Evolutionary conservation across 2,329 filamentous ascomycete species (phyloP).

Genomic region (Talaromyces marneffei): DNA sequence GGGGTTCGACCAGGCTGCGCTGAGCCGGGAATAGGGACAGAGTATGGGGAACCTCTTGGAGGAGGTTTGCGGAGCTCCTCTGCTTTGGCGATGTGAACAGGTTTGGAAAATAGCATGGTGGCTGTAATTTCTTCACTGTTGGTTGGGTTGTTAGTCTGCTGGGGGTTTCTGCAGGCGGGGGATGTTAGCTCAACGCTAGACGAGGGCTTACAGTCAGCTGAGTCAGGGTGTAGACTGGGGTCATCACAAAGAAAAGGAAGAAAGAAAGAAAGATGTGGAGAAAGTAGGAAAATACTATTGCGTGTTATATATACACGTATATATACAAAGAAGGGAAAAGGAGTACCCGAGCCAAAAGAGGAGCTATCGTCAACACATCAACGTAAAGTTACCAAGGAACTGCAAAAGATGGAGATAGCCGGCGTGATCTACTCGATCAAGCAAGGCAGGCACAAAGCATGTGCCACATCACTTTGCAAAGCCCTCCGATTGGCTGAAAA

Average conservation of each 20-base stretch:
- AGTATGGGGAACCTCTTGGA: constrained; percentile 70
- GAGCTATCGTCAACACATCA: background rate
- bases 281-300: background rate
- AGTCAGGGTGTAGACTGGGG: too few relatives aligned
- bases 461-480: background rate
- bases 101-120: constrained; percentile 35
- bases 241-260: background rate
- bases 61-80: constrained; percentile 56
- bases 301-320: too few relatives aligned
- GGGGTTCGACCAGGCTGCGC: constrained; percentile 65
- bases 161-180: background rate
- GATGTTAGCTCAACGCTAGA: background rate
- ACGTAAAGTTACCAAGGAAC: background rate
- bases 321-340: background rate
- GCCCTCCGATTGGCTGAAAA: background rate
- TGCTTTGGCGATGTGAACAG: constrained; percentile 33
- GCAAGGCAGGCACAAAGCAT: background rate
- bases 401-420: background rate
- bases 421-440: background rate
- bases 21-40: constrained; percentile 68
- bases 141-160: background rate
- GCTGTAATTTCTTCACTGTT: background rate
- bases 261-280: background rate
- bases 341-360: background rate
- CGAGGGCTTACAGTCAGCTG: too few relatives aligned